These are phyloP conservation scores for Colletotrichum lentis DNA, from an alignment of 2,329 filamentous ascomycete genomes.

Conservation along the genomic window DNA sequence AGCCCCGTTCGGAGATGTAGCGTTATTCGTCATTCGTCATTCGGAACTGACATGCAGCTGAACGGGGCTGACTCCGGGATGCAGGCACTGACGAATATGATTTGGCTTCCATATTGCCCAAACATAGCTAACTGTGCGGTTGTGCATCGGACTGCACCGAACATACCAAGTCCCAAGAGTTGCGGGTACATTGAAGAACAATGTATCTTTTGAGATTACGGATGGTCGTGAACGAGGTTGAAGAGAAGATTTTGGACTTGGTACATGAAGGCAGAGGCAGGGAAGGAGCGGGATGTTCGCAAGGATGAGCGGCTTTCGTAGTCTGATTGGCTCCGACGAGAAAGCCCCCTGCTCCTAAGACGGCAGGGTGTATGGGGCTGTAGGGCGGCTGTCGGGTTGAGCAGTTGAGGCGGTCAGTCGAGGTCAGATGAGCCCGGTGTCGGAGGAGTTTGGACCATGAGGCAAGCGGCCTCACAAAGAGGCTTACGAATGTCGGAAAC, in stretches of 20 bases:
- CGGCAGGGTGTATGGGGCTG: constrained; percentile 17
- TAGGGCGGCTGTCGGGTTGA: constrained; percentile 31
- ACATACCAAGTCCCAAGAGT: constrained; percentile 3
- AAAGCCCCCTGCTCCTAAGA: constrained; percentile 31
- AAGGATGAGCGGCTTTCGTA: constrained; percentile 19
- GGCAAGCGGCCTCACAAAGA: constrained; percentile 15
- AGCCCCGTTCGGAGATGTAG: constrained; percentile 14
- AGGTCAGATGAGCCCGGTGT: constrained; percentile 35
- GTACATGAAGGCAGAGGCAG: constrained; percentile 35
- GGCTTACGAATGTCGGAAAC: not conserved
- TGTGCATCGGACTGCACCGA: not conserved
- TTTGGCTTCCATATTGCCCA: not conserved
- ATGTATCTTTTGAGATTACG: constrained; percentile 26
- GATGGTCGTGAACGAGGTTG: constrained; percentile 15
- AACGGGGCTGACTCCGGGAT: constrained; percentile 3
- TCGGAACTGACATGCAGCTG: constrained; percentile 13
- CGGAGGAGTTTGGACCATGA: constrained; percentile 23
- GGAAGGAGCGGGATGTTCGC: constrained; percentile 32
- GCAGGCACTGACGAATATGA: constrained; percentile 3
- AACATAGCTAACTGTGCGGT: not conserved
- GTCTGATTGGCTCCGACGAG: constrained; percentile 23
- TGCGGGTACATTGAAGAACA: constrained; percentile 10
- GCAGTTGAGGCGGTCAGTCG: constrained; percentile 33
- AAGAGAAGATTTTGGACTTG: constrained; percentile 29
- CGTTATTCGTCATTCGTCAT: constrained; percentile 24